Evolutionary conservation across 805 yeast species (phyloP).

Genomic region (Isabelozyma rhagii): DNA sequence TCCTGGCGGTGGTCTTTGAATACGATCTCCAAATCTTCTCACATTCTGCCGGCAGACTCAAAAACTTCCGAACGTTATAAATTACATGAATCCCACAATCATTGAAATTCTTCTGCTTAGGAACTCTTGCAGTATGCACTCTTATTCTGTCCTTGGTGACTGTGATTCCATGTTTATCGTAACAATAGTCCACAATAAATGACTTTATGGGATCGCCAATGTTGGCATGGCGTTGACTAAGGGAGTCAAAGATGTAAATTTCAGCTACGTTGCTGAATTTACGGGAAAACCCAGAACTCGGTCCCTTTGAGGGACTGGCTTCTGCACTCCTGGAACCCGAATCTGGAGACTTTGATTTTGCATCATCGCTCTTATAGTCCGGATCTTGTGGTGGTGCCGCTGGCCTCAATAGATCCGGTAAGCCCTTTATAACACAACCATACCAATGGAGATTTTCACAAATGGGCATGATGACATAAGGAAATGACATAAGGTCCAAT

Average conservation of each 20-base stretch:
- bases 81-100: conserved; percentile 96
- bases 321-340: not conserved
- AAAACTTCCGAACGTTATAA: conserved; percentile 61
- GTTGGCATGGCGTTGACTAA: conserved; percentile 55
- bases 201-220: conserved; percentile 51
- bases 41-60: conserved; percentile 47
- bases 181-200: conserved; percentile 67
- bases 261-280: conserved; percentile 20
- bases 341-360: not conserved
- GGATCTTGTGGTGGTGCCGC: conserved; percentile 4
- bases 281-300: conserved; percentile 6
- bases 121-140: conserved; percentile 55
- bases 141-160: conserved; percentile 47
- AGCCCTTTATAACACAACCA: conserved; percentile 65
- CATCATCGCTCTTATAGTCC: not conserved
- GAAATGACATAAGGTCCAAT: conserved; percentile 53
- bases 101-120: conserved; percentile 81
- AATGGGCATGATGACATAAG: conserved; percentile 73
- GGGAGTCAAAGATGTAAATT: conserved; percentile 72
- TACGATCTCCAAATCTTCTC: conserved; percentile 44
- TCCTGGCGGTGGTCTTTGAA: conserved; percentile 6
- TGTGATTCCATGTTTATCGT: conserved; percentile 52
- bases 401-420: conserved; percentile 30
- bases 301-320: conserved; percentile 4
- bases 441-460: conserved; percentile 87